These are phyloP conservation scores for Luzula sylvatica DNA, from an alignment of 176 grass and related monocot genomes.

Conservation along the genomic window DNA sequence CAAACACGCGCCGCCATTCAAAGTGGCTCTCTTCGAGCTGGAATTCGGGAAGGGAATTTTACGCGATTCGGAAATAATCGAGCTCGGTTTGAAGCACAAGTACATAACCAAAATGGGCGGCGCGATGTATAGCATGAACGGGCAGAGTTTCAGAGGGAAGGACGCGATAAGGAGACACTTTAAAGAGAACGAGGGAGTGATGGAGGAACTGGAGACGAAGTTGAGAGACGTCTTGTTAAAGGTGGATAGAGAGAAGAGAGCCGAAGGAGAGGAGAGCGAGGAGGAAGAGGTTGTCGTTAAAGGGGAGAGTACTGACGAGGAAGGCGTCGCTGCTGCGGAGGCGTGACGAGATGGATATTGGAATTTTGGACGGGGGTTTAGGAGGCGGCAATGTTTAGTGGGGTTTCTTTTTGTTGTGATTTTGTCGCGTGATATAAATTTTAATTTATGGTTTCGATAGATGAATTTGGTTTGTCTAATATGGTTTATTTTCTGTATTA, in stretches of 20 bases:
- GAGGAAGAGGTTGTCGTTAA: neutral
- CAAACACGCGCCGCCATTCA: conserved; percentile 89
- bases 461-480: too few relatives aligned
- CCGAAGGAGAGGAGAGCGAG: neutral
- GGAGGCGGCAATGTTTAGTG: neutral
- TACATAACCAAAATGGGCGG: conserved; percentile 33
- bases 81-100: conserved; percentile 60
- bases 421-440: neutral
- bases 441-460: too few relatives aligned
- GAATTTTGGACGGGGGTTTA: neutral
- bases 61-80: conserved; percentile 67
- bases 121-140: conserved; percentile 42
- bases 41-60: conserved; percentile 87
- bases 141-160: conserved; percentile 42
- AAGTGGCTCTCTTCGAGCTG: conserved; percentile 64
- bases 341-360: neutral
- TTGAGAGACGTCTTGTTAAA: conserved; percentile 43
- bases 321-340: neutral
- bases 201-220: conserved; percentile 47
- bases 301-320: conserved; percentile 9
- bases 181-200: conserved; percentile 29
- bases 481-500: too few relatives aligned
- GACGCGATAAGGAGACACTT: conserved; percentile 49
- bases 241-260: conserved; percentile 20
- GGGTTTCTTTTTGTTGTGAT: conserved; percentile 7